Base-by-base conservation (phyloP, 352 stramenopile species). In the Phytopythium boreale region DNA sequence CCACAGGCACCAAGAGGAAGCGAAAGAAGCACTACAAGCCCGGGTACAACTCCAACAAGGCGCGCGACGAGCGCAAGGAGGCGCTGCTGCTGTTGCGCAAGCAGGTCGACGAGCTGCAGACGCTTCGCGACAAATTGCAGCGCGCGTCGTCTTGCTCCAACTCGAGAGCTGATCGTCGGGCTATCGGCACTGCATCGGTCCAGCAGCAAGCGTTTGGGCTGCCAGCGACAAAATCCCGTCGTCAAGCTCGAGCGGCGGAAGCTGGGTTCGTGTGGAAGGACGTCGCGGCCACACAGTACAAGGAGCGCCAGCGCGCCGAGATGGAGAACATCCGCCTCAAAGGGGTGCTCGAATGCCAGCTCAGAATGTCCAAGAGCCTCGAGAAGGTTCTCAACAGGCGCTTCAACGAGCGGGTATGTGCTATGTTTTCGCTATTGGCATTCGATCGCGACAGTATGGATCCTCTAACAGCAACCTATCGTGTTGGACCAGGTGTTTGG, bases 341-440 rank as follows among this genome's bases (percentile, higher is more conserved):
- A 29, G 55, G 69, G 5, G 31, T 82, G 67, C 61, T 88, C 7
- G 66, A 75, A 49, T 71, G 74, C 37, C 79, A 86, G 56, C 74
- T 86, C 56, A 75, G 77, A 55, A 61, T 83, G 24, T 70, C 70
- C 34, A 82, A 72, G 50, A 71, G 66, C 24, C 68, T 88, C 26
- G 68, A 84, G 52, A 69, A 63, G 39, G 58, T 80, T n/a, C 52
- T 86, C 29, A 59, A 72, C 14, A 73, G 75, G 41, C 71, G 68
- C n/a, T 37, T 39, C 27, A 43, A 53, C 39, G 46, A 68, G 26
- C 57, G 71, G 52, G 70, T 77, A 56, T 4, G 55, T 60, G 26
- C 14, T 50, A 61, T 52, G 41, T 5, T 47, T 29, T 46, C 15
- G 39, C 14, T n/a, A 12, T n/a, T 7, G 7, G 34, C 7, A 39